A percentile compares a stretch with the other conserved stretches of the same genome.
These are phyloP conservation scores for Alternaria sp. DNA, from an alignment of 2,329 filamentous ascomycete species.

Conservation along the genomic window DNA sequence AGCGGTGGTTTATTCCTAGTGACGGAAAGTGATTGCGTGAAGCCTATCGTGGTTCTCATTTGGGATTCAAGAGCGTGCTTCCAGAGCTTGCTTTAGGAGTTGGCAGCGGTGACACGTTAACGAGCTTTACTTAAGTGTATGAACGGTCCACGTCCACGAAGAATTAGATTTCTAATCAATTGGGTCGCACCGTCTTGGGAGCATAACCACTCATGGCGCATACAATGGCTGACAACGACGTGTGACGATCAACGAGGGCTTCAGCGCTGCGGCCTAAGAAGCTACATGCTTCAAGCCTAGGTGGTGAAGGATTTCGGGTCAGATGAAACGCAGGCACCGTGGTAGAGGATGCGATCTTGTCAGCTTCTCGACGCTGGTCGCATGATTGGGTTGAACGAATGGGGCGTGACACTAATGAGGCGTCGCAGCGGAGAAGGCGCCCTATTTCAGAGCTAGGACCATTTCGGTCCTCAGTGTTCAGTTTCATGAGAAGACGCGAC, in stretches of 20 bases:
- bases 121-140: neutral
- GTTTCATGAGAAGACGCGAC: constrained; percentile 15
- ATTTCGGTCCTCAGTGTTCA: constrained; percentile 6
- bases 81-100: neutral
- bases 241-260: neutral
- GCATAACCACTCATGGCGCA: neutral
- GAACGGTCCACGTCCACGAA: neutral
- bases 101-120: neutral
- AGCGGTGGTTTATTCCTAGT: no score
- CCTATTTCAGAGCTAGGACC: constrained; percentile 17
- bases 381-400: neutral
- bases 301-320: neutral
- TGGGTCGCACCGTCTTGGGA: neutral
- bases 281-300: neutral
- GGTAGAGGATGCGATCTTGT: no score
- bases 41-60: neutral
- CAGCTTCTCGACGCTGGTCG: no score
- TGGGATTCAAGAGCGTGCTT: neutral
- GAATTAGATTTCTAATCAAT: neutral
- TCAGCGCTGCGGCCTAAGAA: neutral
- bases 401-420: neutral
- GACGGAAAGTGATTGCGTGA: no score
- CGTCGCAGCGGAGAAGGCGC: constrained; percentile 3
- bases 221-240: neutral
- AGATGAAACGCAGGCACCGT: no score